Conservation (phyloP, 2,329 filamentous ascomycete genomes). For the Capronia americana region DNA sequence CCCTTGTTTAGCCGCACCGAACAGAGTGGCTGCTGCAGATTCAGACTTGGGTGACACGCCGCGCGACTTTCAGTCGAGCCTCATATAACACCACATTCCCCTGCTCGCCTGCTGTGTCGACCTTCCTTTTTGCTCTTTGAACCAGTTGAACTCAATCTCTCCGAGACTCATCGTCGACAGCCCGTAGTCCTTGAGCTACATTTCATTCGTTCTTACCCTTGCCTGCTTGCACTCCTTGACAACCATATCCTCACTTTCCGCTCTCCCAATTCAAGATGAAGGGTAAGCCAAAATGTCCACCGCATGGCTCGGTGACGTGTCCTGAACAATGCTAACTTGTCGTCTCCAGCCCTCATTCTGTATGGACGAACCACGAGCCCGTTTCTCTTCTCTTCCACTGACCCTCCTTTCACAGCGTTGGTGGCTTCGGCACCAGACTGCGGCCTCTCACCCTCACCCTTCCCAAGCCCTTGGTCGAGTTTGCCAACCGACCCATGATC, state of each 20-base stretch:
- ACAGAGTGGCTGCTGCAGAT: conserved; percentile 17
- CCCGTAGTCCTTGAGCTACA: conserved; percentile 29
- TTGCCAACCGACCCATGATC: conserved; percentile 99
- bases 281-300: conserved; percentile 45
- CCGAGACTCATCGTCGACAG: background rate
- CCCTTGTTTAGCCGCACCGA: conserved; percentile 5
- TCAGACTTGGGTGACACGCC: conserved; percentile 11
- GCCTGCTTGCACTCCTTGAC: conserved; percentile 7
- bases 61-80: background rate
- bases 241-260: background rate
- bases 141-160: conserved; percentile 12
- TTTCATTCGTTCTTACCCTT: conserved; percentile 29
- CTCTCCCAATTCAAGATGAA: conserved; percentile 47
- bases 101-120: background rate
- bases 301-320: conserved; percentile 7
- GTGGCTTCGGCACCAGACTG: conserved; percentile 97
- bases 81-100: conserved; percentile 22
- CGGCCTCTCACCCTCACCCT: conserved; percentile 95
- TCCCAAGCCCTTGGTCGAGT: conserved; percentile 96
- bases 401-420: conserved; percentile 87
- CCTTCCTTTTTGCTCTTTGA: conserved; percentile 30
- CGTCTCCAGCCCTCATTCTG: conserved; percentile 37
- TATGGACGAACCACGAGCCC: conserved; percentile 23
- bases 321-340: conserved; percentile 19
- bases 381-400: conserved; percentile 33